Conservation (phyloP, 306 rosid species). For the Quercus berberidifolia region DNA sequence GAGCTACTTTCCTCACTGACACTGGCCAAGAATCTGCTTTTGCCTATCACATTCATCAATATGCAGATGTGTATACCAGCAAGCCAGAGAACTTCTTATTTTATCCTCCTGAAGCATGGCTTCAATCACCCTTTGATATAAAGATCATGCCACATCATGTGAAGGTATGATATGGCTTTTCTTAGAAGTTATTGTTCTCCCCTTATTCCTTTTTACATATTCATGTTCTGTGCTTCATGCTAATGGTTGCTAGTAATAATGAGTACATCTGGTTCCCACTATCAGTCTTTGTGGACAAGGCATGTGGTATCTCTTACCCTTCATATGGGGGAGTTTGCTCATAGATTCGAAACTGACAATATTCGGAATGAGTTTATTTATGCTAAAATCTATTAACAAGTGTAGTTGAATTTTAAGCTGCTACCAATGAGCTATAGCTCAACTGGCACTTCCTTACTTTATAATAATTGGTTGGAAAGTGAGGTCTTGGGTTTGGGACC, state of each 20-base stretch:
- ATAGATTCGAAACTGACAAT: too few relatives aligned
- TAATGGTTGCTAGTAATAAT: not conserved
- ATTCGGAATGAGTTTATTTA: not conserved
- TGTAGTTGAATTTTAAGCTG: not conserved
- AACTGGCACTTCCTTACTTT: too few relatives aligned
- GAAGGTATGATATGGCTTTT: constrained; percentile 53
- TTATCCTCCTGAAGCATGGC: constrained; percentile 91
- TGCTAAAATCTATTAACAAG: too few relatives aligned
- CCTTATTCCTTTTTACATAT: not conserved
- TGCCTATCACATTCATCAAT: constrained; percentile 90
- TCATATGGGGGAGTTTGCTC: not conserved
- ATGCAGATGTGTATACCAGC: constrained; percentile 98
- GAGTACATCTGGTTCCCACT: not conserved
- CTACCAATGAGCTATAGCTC: not conserved
- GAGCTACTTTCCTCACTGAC: constrained; percentile 86
- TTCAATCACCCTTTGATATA: constrained; percentile 86
- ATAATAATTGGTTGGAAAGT: too few relatives aligned
- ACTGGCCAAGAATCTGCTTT: constrained; percentile 98
- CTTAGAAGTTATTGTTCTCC: not conserved
- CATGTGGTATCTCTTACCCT: not conserved
- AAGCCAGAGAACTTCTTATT: constrained; percentile 88
- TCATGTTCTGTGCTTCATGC: not conserved
- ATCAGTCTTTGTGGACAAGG: not conserved
- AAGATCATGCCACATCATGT: constrained; percentile 98
- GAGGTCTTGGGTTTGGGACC: too few relatives aligned